Evolutionary conservation across 169 alveolate species (phyloP).

Genomic region (Plasmodium sp.): DNA sequence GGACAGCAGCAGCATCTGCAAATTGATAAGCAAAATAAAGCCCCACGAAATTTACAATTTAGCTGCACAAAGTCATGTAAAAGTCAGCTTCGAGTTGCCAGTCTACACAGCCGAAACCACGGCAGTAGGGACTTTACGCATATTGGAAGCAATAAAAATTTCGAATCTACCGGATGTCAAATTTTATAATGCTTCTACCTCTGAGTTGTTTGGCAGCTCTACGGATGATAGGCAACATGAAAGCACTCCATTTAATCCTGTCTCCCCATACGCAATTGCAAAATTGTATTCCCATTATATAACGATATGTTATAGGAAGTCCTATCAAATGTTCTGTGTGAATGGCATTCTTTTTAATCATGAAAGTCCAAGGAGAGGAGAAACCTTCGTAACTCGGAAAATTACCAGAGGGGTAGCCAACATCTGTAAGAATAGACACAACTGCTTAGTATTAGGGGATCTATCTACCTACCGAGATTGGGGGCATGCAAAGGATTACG

Average conservation of each 20-base stretch:
- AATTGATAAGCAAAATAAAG: slow-evolving; percentile 65
- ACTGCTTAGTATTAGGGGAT: slow-evolving; percentile 78
- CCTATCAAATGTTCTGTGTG: slow-evolving; percentile 83
- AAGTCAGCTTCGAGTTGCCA: slow-evolving; percentile 90
- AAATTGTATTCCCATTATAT: slow-evolving; percentile 83
- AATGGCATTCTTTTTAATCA: slow-evolving; percentile 88
- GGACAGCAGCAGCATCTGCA: slow-evolving; percentile 79
- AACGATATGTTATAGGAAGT: slow-evolving; percentile 81
- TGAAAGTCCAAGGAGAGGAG: slow-evolving; percentile 88
- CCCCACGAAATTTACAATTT: slow-evolving; percentile 87
- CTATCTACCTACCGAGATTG: slow-evolving; percentile 87
- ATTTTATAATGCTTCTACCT: slow-evolving; percentile 86
- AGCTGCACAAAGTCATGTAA: slow-evolving; percentile 88
- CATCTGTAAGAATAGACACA: slow-evolving; percentile 60
- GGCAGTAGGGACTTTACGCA: slow-evolving; percentile 82
- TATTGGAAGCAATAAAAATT: slow-evolving; percentile 82
- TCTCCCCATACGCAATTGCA: slow-evolving; percentile 91
- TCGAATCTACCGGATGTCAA: slow-evolving; percentile 50
- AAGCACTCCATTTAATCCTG: slow-evolving; percentile 89
- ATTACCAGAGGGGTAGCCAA: slow-evolving; percentile 83
- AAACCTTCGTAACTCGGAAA: slow-evolving; percentile 85
- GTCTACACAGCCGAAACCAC: slow-evolving; percentile 86
- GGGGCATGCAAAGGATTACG: slow-evolving; percentile 89
- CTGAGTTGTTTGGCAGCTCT: slow-evolving; percentile 85
- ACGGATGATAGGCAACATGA: slow-evolving; percentile 75